phyloP scores from a whole-genome alignment of 2,329 filamentous ascomycete species.

The Aspergillus sclerotialis region DNA sequence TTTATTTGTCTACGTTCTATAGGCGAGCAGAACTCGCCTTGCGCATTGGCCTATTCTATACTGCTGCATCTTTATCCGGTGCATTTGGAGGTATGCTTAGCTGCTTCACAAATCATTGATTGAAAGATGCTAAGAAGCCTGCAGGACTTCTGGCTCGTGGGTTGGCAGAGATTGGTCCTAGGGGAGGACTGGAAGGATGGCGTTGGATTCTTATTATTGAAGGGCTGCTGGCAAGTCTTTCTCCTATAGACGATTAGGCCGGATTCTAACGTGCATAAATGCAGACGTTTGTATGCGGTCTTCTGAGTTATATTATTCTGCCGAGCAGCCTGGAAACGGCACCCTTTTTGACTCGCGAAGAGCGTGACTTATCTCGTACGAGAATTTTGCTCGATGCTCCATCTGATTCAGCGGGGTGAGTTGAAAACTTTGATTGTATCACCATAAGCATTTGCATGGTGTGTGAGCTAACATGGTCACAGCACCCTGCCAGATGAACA shows the following conservation, averaged over 20 bases:
- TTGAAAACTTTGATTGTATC: background rate
- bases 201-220: slow-evolving; percentile 59
- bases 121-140: background rate
- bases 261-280: slow-evolving; percentile 1
- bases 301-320: slow-evolving; percentile 47
- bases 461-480: no score
- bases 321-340: slow-evolving; percentile 52
- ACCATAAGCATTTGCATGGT: no score
- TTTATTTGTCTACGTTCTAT: slow-evolving; percentile 60
- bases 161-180: slow-evolving; percentile 51
- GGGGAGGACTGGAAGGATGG: slow-evolving; percentile 51
- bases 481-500: slow-evolving; percentile 16
- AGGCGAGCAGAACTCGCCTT: slow-evolving; percentile 54
- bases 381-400: slow-evolving; percentile 38
- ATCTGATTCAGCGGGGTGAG: slow-evolving; percentile 19
- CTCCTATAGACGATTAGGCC: background rate
- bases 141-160: slow-evolving; percentile 53
- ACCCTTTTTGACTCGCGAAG: slow-evolving; percentile 46
- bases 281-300: slow-evolving; percentile 49
- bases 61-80: slow-evolving; percentile 57
- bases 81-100: slow-evolving; percentile 49
- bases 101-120: background rate
- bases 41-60: slow-evolving; percentile 62
- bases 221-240: slow-evolving; percentile 33
- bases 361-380: slow-evolving; percentile 44